Conservation (phyloP, 1,284 basidiomycete species). For the Coriolopsis trogii region DNA sequence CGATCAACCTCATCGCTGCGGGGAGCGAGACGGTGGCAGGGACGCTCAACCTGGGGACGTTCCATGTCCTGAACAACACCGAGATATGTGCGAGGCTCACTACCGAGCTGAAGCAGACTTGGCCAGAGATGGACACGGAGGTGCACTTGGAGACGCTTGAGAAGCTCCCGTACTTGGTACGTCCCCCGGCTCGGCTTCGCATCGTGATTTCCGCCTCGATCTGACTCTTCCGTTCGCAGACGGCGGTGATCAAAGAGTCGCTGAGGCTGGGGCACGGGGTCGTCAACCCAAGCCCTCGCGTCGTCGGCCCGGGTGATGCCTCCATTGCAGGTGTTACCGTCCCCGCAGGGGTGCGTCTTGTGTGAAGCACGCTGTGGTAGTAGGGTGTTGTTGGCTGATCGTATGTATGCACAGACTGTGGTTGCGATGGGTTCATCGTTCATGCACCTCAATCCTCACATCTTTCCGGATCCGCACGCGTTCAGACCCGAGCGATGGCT, state of each 20-base stretch:
- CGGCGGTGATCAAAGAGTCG: conserved; percentile 3
- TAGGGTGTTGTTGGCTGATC: not conserved
- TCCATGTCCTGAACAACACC: conserved; percentile 1
- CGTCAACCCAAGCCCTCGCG: not conserved
- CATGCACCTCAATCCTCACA: not conserved
- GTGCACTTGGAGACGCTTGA: not conserved
- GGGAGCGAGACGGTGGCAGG: not conserved
- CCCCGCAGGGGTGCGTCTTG: not conserved
- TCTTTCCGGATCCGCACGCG: not conserved
- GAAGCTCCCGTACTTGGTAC: conserved; percentile 2
- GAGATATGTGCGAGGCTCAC: not conserved
- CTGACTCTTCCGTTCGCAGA: not conserved
- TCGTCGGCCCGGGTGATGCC: not conserved
- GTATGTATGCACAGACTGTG: not conserved
- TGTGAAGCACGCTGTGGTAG: not conserved
- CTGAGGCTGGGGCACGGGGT: not conserved
- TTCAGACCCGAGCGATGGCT: conserved; percentile 3
- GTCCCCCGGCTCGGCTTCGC: not conserved
- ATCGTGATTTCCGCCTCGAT: not conserved
- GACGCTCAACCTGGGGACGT: not conserved
- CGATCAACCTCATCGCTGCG: not conserved
- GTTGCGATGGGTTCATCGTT: not conserved
- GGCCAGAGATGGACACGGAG: not conserved
- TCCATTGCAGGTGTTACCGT: not conserved
- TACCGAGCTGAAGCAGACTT: not conserved